Base-by-base conservation (phyloP, 192 early-diverging fungal species). In the Polychytrium aggregatum region DNA sequence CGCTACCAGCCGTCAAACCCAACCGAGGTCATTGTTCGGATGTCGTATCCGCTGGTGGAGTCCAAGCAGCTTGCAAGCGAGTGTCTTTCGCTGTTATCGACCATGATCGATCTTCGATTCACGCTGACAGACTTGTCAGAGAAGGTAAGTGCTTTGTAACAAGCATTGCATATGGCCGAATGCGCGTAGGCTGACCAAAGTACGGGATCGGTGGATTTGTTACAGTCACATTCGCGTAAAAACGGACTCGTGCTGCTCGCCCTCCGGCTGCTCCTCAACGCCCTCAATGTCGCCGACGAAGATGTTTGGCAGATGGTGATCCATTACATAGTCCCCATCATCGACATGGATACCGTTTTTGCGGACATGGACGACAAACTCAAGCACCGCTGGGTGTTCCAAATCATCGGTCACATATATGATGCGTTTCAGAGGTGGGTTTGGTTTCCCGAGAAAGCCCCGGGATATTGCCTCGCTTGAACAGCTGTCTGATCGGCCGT, bases 11-110 rank as follows among this genome's bases (percentile, higher is more conserved):
- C n/a, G n/a, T n/a, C n/a, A n/a, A n/a, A n/a, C n/a, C n/a, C n/a
- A n/a, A n/a, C n/a, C n/a, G 48, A 27, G 7, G 16, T 27, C 7
- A 42, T 37, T 2, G 52, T 71, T 13, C 59, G 62, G 18, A 58
- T 71, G 8, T 67, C 68, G 8, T 67, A 67, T 44, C 69, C 69
- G 7, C 34, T 67, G 21, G 57, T 51, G 20, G 64, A 67, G 34
- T 68, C 58, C 34, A 29, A 41, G 26, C 27, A 55, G 18, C 31
- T 71, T 13, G 63, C 55, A 33, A 52, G 67, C 37, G 69, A 67
- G 36, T 61, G 50, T 43, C 41, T 67, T 26, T 49, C 63, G 13
- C 29, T 71, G 0, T 27, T 66, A 9, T 45, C 38, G 1, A n/a
- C 8, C 20, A 39, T 67, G 25, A 30, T 71, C 16, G 62, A 67